These are phyloP conservation scores for Colletotrichum godetiae DNA, from an alignment of 2,329 filamentous ascomycete genomes.

Conservation along the genomic window DNA sequence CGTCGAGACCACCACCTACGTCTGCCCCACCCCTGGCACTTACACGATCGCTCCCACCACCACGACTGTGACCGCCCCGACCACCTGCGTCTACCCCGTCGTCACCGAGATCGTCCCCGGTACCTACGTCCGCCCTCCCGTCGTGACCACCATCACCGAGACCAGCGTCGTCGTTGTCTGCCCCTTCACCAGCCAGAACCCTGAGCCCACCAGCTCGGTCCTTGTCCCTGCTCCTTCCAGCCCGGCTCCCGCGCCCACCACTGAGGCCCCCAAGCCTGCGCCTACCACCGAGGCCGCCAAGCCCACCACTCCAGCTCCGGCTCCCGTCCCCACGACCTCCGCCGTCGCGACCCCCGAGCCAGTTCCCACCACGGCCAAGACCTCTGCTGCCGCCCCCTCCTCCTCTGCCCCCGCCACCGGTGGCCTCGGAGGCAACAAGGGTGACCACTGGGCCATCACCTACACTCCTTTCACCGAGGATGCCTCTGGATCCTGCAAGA, in stretches of 20 bases:
- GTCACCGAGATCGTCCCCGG: conserved; percentile 74
- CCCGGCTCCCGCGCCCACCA: conserved; percentile 42
- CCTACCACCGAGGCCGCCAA: conserved; percentile 41
- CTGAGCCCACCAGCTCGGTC: conserved; percentile 66
- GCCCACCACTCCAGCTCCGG: conserved; percentile 35
- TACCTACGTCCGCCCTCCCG: conserved; percentile 77
- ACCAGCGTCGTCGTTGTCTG: conserved; percentile 77
- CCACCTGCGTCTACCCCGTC: conserved; percentile 72
- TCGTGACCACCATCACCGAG: conserved; percentile 75
- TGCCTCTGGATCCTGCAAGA: conserved; percentile 73
- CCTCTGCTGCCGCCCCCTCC: conserved; percentile 37
- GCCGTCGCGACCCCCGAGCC: conserved; percentile 36
- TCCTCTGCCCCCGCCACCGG: conserved; percentile 42
- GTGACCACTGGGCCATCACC: conserved; percentile 78
- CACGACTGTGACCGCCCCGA: conserved; percentile 65
- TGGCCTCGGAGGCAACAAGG: conserved; percentile 51
- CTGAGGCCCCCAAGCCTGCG: conserved; percentile 32
- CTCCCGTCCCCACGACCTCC: conserved; percentile 39
- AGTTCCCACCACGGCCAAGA: conserved; percentile 37
- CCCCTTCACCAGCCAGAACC: conserved; percentile 66
- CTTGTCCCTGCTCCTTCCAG: conserved; percentile 77
- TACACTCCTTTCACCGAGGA: conserved; percentile 78
- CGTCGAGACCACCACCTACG: conserved; percentile 76
- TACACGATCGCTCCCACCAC: conserved; percentile 80
- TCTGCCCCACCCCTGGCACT: conserved; percentile 78